Conservation (phyloP, 768 basidiomycete species). For the Mycena olivaceomarginata region DNA sequence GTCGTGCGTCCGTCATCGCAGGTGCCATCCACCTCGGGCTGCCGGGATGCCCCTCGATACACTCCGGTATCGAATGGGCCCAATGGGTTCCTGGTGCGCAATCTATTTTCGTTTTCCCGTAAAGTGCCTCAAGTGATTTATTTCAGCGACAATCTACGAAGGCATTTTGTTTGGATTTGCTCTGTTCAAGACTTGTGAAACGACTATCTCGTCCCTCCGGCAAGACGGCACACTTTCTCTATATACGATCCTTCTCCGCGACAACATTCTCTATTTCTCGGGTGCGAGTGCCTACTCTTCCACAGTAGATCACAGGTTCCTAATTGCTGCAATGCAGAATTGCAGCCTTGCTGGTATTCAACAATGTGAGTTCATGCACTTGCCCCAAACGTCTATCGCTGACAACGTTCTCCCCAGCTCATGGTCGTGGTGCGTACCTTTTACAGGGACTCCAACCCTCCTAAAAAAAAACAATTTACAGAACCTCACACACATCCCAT, state of each 20-base stretch:
- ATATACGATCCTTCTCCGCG: conserved; percentile 59
- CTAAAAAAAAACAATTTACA: conserved; percentile 41
- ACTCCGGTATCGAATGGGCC: conserved; percentile 65
- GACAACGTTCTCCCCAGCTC: conserved; percentile 35
- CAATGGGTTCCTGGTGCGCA: conserved; percentile 65
- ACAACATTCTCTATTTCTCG: conserved; percentile 68
- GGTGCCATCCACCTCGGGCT: conserved; percentile 58
- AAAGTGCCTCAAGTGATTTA: not conserved
- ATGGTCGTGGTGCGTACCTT: conserved; percentile 64
- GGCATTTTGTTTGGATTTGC: conserved; percentile 64
- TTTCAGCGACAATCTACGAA: conserved; percentile 55
- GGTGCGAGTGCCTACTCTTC: conserved; percentile 50
- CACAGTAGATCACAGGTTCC: not conserved
- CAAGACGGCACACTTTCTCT: conserved; percentile 53
- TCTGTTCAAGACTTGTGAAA: conserved; percentile 56
- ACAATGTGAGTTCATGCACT: conserved; percentile 56
- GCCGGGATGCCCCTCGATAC: conserved; percentile 65
- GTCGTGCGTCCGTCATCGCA: conserved; percentile 58
- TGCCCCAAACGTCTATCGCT: conserved; percentile 34
- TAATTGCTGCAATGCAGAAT: conserved; percentile 51
- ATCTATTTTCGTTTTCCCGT: not conserved
- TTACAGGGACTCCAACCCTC: not conserved
- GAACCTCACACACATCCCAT: conserved; percentile 66
- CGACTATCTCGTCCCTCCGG: conserved; percentile 49
- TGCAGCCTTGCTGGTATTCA: conserved; percentile 61